Evolutionary conservation across 164 flowering plant species (phyloP), one percentile per base, ranked within the genome.

Genomic region (Stephania yunnanensis): DNA sequence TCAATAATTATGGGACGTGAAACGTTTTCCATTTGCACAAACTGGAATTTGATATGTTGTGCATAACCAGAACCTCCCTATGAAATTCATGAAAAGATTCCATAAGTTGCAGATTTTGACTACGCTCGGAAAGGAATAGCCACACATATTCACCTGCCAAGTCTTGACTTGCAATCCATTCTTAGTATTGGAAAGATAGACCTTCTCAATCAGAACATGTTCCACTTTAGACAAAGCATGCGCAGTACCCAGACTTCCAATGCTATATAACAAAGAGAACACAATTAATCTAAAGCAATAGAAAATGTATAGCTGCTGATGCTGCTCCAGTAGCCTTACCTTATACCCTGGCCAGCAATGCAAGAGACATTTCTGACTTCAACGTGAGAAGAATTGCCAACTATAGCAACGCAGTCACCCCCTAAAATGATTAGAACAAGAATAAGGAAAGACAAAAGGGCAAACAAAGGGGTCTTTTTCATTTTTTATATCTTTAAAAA

Each of bases 321-420:
- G 45, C 63, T 66, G n/a, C 36, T 31, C 36, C 4, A 70, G 31
- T 67, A 36, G 10, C 65, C 10, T 70, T 83, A 93, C 99, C 99
- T 95, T 83, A 93, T 93, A 70, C 99, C 99, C 81, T 95, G 99
- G 73, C 99, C 99, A 52, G 95, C 93, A 11, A 91, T 96, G 82
- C 99, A 92, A 8, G 72, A 30, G 68, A 92, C 78, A 67, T 86
- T 82, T 74, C 70, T 89, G 44, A 95, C 83, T 44, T 50, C 77
- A 71, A 95, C 79, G 36, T 77, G 74, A 31, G 98, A 91, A 75
- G 99, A 87, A 78, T 91, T 92, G 80, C 87, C 75, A 44, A 91
- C 97, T 55, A 93, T 90, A 58, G 98, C 92, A 70, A 95, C 78
- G 83, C 99, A 95, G 80, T 95, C 99, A 85, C 93, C 98, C 44